Conservation (phyloP, 306 rosid genomes). For the Sechiopsis laciniata region DNA sequence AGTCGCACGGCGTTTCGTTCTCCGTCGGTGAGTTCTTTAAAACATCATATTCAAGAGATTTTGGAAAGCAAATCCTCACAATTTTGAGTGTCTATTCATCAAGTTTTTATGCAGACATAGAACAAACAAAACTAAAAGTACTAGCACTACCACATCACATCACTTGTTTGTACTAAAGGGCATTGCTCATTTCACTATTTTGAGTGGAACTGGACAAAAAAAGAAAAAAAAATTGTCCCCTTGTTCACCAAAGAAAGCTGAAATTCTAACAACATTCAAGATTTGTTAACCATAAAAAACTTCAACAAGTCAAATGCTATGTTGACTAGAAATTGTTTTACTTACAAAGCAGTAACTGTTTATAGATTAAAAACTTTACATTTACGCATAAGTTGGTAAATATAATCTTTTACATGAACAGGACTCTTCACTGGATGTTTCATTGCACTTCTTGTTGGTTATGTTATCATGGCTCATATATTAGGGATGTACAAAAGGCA, state of each 20-base stretch:
- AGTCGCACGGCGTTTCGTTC: conserved; percentile 80
- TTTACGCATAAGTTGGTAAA: neutral
- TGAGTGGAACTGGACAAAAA: conserved; percentile 33
- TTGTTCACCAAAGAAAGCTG: conserved; percentile 14
- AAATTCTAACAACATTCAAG: neutral
- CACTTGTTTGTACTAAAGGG: conserved; percentile 47
- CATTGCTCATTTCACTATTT: conserved; percentile 32
- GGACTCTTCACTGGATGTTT: conserved; percentile 85
- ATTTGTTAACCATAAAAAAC: neutral
- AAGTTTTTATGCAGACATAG: neutral
- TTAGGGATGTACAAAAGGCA: conserved; percentile 56
- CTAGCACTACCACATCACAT: neutral
- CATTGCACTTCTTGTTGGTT: conserved; percentile 68
- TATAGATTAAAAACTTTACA: conserved; percentile 1
- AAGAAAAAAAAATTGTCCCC: conserved; percentile 41
- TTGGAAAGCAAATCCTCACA: neutral
- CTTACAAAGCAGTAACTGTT: neutral
- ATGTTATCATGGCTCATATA: conserved; percentile 82
- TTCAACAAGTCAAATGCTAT: neutral
- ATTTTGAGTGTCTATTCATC: neutral
- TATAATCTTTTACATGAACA: conserved; percentile 26
- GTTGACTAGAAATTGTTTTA: neutral
- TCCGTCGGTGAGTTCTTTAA: conserved; percentile 65
- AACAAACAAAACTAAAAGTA: conserved; percentile 4
- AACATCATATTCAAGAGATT: conserved; percentile 1